Evolutionary conservation across 108 stramenopile species (phyloP).

Genomic region (Skeletonema marinoi): DNA sequence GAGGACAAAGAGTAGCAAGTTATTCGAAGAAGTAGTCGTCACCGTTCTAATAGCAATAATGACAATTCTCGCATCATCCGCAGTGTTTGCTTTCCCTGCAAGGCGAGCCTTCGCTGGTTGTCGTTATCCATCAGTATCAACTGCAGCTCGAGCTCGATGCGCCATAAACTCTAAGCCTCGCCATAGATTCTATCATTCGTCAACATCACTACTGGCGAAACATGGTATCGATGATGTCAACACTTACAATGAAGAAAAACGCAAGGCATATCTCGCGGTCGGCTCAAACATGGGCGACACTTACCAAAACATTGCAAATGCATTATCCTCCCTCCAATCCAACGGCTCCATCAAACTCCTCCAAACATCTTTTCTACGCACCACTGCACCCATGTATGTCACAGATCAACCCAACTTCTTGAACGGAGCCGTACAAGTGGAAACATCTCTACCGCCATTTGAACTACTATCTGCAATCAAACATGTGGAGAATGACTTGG

Average conservation of each 20-base stretch:
- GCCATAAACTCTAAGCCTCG: background rate
- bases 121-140: background rate
- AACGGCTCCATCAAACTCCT: slow-evolving; percentile 32
- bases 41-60: slow-evolving; percentile 1
- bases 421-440: slow-evolving; percentile 84
- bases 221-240: background rate
- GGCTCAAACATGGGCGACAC: slow-evolving; percentile 86
- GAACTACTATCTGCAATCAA: slow-evolving; percentile 66
- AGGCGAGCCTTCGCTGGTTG: background rate
- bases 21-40: background rate
- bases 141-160: background rate
- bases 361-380: slow-evolving; percentile 76
- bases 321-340: slow-evolving; percentile 50
- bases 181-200: background rate
- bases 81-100: background rate
- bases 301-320: slow-evolving; percentile 60
- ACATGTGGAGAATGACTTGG: slow-evolving; percentile 64
- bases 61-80: background rate
- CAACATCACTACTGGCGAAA: background rate
- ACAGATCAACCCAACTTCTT: slow-evolving; percentile 84
- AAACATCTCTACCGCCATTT: slow-evolving; percentile 62
- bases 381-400: slow-evolving; percentile 87
- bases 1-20: slow-evolving; percentile 1
- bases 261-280: slow-evolving; percentile 72
- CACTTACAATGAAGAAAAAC: background rate